These are phyloP conservation scores for Shiraia sp. DNA, from an alignment of 2,329 filamentous ascomycete species.

Conservation along the genomic window DNA sequence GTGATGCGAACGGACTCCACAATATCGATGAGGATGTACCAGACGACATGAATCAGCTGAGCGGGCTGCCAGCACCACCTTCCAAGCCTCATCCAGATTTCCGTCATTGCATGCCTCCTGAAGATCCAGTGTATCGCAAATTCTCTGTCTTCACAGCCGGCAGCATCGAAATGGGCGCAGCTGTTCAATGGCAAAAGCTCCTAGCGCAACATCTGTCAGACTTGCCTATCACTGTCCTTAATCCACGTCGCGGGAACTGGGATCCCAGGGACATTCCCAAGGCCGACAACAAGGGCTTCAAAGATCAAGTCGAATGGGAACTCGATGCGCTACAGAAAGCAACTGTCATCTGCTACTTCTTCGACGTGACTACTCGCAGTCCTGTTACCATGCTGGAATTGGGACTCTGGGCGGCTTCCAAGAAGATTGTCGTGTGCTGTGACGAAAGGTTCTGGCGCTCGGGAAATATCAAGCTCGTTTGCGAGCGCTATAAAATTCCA, in stretches of 20 bases:
- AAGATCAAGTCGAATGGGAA: conserved; percentile 65
- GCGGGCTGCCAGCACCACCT: conserved; percentile 5
- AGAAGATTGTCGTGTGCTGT: conserved; percentile 59
- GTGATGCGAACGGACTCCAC: too few species aligned
- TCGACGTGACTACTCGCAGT: conserved; percentile 57
- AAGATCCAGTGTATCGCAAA: conserved; percentile 15
- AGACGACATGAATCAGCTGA: conserved; percentile 23
- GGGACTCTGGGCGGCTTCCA: conserved; percentile 54
- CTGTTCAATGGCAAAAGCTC: conserved; percentile 57
- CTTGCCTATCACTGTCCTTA: conserved; percentile 58
- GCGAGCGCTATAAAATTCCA: conserved; percentile 52
- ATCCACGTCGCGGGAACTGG: conserved; percentile 63
- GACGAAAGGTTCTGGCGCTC: conserved; percentile 58
- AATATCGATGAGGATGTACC: not conserved
- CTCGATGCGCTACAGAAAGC: conserved; percentile 59
- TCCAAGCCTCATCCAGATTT: conserved; percentile 10
- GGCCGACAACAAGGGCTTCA: conserved; percentile 48
- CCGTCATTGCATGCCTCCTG: conserved; percentile 20
- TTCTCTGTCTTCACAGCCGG: conserved; percentile 63
- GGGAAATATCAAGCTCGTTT: conserved; percentile 66
- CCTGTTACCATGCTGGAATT: conserved; percentile 65
- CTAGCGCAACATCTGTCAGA: conserved; percentile 48
- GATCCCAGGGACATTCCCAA: conserved; percentile 56
- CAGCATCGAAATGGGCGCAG: conserved; percentile 53
- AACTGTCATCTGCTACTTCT: conserved; percentile 61